Conservation (phyloP, 345 rosid species). For the Sisymbrium altissimum region DNA sequence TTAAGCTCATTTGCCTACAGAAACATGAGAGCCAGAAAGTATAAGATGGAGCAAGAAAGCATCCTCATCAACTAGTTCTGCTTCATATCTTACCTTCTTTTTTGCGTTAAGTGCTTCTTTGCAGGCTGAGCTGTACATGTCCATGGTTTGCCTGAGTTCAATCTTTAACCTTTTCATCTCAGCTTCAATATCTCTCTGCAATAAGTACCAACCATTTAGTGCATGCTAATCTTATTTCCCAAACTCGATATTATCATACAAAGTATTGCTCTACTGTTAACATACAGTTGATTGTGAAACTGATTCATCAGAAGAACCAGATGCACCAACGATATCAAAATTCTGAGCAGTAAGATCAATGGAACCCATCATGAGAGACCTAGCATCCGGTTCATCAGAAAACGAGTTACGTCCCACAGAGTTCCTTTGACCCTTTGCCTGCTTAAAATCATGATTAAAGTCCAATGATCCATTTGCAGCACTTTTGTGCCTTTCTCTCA, state of each 20-base stretch:
- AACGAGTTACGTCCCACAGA: slow-evolving; percentile 31
- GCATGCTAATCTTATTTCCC: neutral
- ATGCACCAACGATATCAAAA: slow-evolving; percentile 29
- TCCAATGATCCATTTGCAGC: slow-evolving; percentile 40
- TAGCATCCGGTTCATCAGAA: slow-evolving; percentile 36
- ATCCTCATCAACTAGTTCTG: slow-evolving; percentile 13
- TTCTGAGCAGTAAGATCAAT: slow-evolving; percentile 37
- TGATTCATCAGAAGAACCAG: slow-evolving; percentile 36
- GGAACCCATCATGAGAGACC: slow-evolving; percentile 30
- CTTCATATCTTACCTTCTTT: slow-evolving; percentile 52
- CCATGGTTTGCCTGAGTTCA: slow-evolving; percentile 90
- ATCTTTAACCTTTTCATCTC: slow-evolving; percentile 88
- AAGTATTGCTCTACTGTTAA: neutral
- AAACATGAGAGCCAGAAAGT: neutral
- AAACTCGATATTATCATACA: neutral
- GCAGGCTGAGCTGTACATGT: slow-evolving; percentile 86
- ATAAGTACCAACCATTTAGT: slow-evolving; percentile 12
- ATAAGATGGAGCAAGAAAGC: slow-evolving; percentile 7
- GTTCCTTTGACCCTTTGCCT: slow-evolving; percentile 24
- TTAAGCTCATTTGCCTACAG: slow-evolving; percentile 68
- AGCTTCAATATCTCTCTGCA: slow-evolving; percentile 65
- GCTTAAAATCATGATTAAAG: slow-evolving; percentile 28
- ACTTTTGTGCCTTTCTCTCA: slow-evolving; percentile 35
- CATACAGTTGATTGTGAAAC: slow-evolving; percentile 40
- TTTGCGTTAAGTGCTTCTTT: slow-evolving; percentile 82